Evolutionary conservation across 2,329 filamentous ascomycete genomes (phyloP).

Genomic region (Penicillium palitans): DNA sequence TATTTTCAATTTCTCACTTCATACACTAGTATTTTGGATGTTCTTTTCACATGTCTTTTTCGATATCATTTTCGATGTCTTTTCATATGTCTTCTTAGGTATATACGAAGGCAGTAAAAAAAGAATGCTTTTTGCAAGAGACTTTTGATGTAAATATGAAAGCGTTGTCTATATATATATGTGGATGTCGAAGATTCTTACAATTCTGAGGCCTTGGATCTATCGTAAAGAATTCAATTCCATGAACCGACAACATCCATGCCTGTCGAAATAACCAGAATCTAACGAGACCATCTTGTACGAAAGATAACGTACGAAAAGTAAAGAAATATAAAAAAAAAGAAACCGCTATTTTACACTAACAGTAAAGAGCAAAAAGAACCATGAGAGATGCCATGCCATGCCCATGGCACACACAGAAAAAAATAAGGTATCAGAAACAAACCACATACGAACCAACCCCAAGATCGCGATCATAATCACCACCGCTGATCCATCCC

Average conservation of each 20-base stretch:
- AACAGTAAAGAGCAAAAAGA: conserved; percentile 12
- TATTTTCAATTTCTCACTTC: background rate
- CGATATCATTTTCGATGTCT: too few species aligned
- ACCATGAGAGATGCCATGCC: conserved; percentile 5
- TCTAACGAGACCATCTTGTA: background rate
- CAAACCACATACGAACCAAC: background rate
- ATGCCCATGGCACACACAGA: conserved; percentile 10
- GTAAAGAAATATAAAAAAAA: conserved; percentile 7
- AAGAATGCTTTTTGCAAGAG: too few species aligned
- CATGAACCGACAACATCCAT: background rate
- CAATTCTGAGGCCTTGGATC: background rate
- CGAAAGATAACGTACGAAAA: conserved; percentile 3
- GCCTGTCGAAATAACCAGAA: background rate
- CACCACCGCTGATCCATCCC: conserved; percentile 35
- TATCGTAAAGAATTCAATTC: background rate
- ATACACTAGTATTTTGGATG: background rate
- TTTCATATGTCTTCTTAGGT: too few species aligned
- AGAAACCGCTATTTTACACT: conserved; percentile 24
- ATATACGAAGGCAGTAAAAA: too few species aligned
- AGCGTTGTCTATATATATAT: background rate
- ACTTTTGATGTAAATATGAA: conserved; percentile 1
- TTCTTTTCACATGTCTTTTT: too few species aligned
- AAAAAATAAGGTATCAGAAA: conserved; percentile 12
- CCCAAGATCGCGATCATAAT: conserved; percentile 17
- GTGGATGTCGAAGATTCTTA: background rate